Evolutionary conservation across 2,329 filamentous ascomycete species (phyloP).

Genomic region (Aphanoascus verrucosus): DNA sequence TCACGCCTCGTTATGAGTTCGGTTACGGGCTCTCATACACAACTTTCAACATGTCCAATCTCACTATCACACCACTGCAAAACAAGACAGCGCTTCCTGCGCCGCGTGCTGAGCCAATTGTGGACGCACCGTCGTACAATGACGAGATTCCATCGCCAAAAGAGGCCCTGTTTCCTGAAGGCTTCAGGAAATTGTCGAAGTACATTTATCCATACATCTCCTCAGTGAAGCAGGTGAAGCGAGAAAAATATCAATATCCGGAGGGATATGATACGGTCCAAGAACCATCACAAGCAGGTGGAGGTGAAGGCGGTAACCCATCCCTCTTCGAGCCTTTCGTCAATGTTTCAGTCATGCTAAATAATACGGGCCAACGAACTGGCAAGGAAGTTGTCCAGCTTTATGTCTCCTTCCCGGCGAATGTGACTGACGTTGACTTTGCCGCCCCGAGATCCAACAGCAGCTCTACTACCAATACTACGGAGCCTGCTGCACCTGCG

Average conservation of each 20-base stretch:
- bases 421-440: constrained; percentile 33
- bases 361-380: constrained; percentile 41
- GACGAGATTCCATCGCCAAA: constrained; percentile 44
- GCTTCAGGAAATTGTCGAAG: constrained; percentile 52
- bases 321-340: constrained; percentile 46
- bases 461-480: neutral
- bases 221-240: constrained; percentile 39
- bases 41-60: constrained; percentile 51
- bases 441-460: neutral
- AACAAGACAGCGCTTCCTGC: constrained; percentile 41
- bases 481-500: neutral
- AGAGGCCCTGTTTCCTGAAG: constrained; percentile 51
- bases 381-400: constrained; percentile 47
- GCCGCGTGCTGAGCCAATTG: constrained; percentile 31
- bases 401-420: constrained; percentile 39
- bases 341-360: constrained; percentile 39
- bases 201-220: constrained; percentile 65
- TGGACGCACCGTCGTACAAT: constrained; percentile 46
- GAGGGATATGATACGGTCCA: constrained; percentile 45
- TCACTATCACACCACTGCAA: constrained; percentile 40
- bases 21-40: constrained; percentile 80
- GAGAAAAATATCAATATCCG: constrained; percentile 42
- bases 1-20: constrained; percentile 72
- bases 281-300: constrained; percentile 53
- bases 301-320: constrained; percentile 52